These are phyloP conservation scores for Perkinsus olseni DNA, from an alignment of 169 alveolate species.

Conservation along the genomic window DNA sequence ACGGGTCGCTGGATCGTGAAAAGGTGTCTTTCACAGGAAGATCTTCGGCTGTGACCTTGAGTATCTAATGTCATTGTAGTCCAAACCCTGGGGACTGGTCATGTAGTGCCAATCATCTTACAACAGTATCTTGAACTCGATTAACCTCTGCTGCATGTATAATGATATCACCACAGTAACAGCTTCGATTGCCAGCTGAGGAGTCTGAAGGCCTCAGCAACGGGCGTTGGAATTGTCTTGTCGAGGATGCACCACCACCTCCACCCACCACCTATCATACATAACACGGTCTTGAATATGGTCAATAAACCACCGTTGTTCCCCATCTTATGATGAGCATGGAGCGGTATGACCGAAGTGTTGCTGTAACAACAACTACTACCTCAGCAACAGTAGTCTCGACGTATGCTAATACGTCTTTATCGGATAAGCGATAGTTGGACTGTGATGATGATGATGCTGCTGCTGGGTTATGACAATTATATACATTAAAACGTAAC, in stretches of 20 bases:
- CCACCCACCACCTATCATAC: not conserved
- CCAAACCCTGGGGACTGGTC: not conserved
- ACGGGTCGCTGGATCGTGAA: not conserved
- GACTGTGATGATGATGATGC: not conserved
- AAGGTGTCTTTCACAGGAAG: not conserved
- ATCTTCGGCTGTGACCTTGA: not conserved
- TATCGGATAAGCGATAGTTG: not conserved
- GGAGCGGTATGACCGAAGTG: too few relatives aligned
- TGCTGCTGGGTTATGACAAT: not conserved
- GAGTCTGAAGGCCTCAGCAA: not conserved
- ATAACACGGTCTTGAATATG: too few relatives aligned
- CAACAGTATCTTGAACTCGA: not conserved
- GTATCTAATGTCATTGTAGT: not conserved
- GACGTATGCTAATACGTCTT: not conserved
- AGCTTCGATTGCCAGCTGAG: not conserved
- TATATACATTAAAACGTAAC: not conserved
- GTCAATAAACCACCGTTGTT: too few relatives aligned
- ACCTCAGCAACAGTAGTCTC: not conserved
- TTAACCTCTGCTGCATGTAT: not conserved
- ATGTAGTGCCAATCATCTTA: not conserved
- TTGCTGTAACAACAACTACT: not conserved
- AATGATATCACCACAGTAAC: not conserved
- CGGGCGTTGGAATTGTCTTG: not conserved
- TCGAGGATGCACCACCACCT: not conserved
- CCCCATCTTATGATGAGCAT: too few relatives aligned